These are phyloP conservation scores for Puccinia triticina DNA, from an alignment of 1,284 basidiomycete species.

Conservation along the genomic window DNA sequence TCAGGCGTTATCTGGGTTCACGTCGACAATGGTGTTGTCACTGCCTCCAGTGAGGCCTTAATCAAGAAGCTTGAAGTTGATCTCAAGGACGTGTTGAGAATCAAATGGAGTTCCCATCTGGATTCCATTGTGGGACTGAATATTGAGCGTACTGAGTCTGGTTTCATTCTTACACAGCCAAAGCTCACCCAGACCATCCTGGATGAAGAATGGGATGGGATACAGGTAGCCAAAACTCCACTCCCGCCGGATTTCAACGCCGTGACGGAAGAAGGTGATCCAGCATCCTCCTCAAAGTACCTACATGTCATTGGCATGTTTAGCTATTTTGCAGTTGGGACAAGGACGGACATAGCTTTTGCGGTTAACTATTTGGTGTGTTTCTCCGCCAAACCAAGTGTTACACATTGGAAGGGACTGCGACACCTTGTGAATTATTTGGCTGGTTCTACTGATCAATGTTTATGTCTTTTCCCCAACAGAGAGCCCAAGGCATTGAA, in stretches of 20 bases:
- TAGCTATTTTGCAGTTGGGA: constrained; percentile 10
- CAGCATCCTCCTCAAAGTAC: neutral
- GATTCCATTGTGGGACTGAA: neutral
- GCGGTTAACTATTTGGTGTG: constrained; percentile 21
- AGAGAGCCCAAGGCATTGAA: too few relatives aligned
- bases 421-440: too few relatives aligned
- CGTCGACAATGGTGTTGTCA: constrained; percentile 18
- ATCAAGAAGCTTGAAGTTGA: neutral
- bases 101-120: neutral
- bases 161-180: constrained; percentile 6
- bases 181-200: too few relatives aligned
- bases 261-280: neutral
- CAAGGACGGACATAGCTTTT: neutral
- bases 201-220: too few relatives aligned
- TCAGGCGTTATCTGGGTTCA: constrained; percentile 21
- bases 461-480: too few relatives aligned
- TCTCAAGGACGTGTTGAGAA: too few relatives aligned
- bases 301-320: neutral
- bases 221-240: neutral
- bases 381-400: too few relatives aligned
- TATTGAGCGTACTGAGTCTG: neutral
- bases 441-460: too few relatives aligned
- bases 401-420: too few relatives aligned
- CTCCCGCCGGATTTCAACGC: neutral
- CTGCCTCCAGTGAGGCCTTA: neutral